These are phyloP conservation scores for Lichtheimia ornata DNA, from an alignment of 371 early-diverging fungal species.

Conservation along the genomic window DNA sequence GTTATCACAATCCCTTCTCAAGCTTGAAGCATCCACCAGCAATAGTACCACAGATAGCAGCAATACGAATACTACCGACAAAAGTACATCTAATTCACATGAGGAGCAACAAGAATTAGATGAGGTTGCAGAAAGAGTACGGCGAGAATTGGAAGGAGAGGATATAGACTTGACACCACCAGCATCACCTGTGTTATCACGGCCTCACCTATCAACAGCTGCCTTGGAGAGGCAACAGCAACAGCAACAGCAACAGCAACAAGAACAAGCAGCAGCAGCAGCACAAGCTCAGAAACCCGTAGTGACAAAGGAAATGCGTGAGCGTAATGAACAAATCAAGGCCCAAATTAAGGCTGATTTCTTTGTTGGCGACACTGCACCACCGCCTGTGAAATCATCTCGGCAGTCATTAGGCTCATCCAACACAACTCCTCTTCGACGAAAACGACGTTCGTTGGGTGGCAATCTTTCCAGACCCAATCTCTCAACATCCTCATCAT, in stretches of 20 bases:
- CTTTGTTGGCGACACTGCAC: conserved; percentile 26
- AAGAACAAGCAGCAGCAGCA: conserved; percentile 1
- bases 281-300: background rate
- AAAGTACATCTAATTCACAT: no score
- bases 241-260: background rate
- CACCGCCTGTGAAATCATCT: conserved; percentile 9
- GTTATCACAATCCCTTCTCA: no score
- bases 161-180: no score
- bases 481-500: background rate
- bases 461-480: background rate
- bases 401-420: conserved; percentile 6
- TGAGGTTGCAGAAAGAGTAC: no score
- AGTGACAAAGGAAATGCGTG: conserved; percentile 7
- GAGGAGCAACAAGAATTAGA: no score
- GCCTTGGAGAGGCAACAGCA: background rate
- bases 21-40: no score
- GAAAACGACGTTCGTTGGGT: conserved; percentile 20
- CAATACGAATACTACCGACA: no score
- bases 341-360: conserved; percentile 43
- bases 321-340: conserved; percentile 24
- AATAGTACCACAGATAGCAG: no score
- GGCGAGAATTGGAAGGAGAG: no score
- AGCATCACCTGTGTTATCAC: no score
- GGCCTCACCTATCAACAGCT: no score
- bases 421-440: conserved; percentile 4